Percentiles rank a stretch among this genome's conserved stretches.
Evolutionary conservation across 768 basidiomycete genomes (phyloP).

Genomic region (Clitopilus hobsonii): DNA sequence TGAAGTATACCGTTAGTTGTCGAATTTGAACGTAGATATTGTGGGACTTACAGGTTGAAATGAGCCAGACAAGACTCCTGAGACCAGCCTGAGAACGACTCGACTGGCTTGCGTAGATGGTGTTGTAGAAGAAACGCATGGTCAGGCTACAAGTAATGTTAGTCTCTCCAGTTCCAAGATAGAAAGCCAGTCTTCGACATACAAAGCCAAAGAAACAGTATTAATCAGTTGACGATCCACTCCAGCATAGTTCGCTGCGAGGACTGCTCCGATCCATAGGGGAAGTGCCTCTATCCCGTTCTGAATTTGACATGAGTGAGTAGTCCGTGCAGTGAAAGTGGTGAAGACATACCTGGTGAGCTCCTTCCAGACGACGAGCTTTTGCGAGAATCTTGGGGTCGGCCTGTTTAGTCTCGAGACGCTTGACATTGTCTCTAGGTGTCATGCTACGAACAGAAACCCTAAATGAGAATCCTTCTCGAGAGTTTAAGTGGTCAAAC

Average conservation of each 20-base stretch:
- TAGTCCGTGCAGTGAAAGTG: not conserved
- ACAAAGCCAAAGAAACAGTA: slow-evolving; percentile 21
- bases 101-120: slow-evolving; percentile 23
- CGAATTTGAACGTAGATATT: too few species aligned
- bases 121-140: slow-evolving; percentile 22
- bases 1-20: not conserved
- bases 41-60: not conserved
- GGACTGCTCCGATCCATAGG: slow-evolving; percentile 20
- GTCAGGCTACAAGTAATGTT: slow-evolving; percentile 11
- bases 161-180: slow-evolving; percentile 3
- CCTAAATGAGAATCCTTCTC: not conserved
- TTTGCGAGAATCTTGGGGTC: slow-evolving; percentile 13
- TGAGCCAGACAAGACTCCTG: not conserved
- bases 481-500: not conserved
- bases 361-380: slow-evolving; percentile 14
- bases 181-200: slow-evolving; percentile 3
- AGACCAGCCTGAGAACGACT: slow-evolving; percentile 7
- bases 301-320: slow-evolving; percentile 6
- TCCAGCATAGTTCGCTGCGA: slow-evolving; percentile 4
- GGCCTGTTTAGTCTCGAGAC: slow-evolving; percentile 11
- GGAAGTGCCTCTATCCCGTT: slow-evolving; percentile 26
- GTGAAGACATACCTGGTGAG: slow-evolving; percentile 15
- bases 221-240: slow-evolving; percentile 20
- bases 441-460: slow-evolving; percentile 6
- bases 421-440: slow-evolving; percentile 15